Percentiles rank a stretch among this genome's conserved stretches.
These are phyloP conservation scores for Herpetomonas muscarum DNA, from an alignment of 208 protist genomes.

Conservation along the genomic window DNA sequence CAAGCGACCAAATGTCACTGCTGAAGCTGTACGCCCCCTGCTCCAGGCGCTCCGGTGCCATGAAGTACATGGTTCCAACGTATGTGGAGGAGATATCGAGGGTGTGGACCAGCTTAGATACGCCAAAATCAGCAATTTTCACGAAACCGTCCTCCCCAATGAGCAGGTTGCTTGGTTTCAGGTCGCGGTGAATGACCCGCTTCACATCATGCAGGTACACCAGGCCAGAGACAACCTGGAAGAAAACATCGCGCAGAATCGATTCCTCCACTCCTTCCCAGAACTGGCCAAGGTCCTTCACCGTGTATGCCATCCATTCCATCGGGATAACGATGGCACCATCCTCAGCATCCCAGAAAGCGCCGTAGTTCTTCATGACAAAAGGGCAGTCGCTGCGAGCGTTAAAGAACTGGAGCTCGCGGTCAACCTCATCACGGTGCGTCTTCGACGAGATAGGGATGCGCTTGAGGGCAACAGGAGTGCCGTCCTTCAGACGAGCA, in stretches of 20 bases:
- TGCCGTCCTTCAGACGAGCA: constrained; percentile 63
- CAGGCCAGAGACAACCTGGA: constrained; percentile 81
- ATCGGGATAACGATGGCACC: constrained; percentile 84
- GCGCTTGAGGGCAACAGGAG: constrained; percentile 74
- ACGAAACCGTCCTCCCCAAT: constrained; percentile 88
- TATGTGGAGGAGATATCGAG: constrained; percentile 86
- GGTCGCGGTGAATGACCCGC: constrained; percentile 93
- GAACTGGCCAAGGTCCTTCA: constrained; percentile 78
- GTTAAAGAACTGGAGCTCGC: constrained; percentile 82
- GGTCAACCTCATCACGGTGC: constrained; percentile 83
- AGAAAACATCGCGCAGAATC: constrained; percentile 77
- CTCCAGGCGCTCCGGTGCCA: constrained; percentile 90
- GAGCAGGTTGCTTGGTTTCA: constrained; percentile 98
- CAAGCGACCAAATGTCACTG: constrained; percentile 92
- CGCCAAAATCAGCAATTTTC: constrained; percentile 94
- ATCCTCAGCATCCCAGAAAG: constrained; percentile 83
- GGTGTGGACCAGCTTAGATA: constrained; percentile 87
- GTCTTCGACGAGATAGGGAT: constrained; percentile 87
- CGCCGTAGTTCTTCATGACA: constrained; percentile 88
- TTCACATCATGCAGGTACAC: constrained; percentile 84
- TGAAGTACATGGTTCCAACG: constrained; percentile 94
- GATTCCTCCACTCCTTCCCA: constrained; percentile 80
- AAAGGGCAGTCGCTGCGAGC: constrained; percentile 64
- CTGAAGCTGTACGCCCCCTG: constrained; percentile 89
- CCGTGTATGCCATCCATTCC: constrained; percentile 89